Base-by-base conservation (phyloP, 805 yeast species). In the Clavispora vitiphila region DNA sequence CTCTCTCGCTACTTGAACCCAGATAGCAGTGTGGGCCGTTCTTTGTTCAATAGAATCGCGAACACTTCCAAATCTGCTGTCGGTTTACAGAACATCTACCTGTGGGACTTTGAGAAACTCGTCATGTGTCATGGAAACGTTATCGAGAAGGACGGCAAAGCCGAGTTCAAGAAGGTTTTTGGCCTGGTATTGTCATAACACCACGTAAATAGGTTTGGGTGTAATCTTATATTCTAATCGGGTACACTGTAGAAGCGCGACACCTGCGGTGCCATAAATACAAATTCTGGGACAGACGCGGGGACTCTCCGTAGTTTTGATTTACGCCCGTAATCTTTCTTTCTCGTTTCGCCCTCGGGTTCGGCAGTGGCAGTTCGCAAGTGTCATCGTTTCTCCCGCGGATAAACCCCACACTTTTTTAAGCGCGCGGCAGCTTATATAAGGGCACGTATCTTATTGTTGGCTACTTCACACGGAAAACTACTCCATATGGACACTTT, bases 1-100 rank as follows among this genome's bases (percentile, higher is more conserved):
- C 2, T 68, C 5, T 67, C 74, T 1, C 55, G 73, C 38, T 63
- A 56, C 44, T 32, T 72, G 46, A 71, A 74, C 38, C 71, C 79
- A 2, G 58, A 66, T 40, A 61, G 70, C 30, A 48, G 41, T 32
- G 46, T 70, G 20, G 77, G 77, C 1, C 48, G 56, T 10, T 52
- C 37, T 20, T 16, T 51, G 36, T 26, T 72, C 29, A 61, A 55
- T 34, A 54, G 46, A 37, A 41, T 64, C 8, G 55, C 53, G 8
- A 30, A 41, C 14, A 27, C 35, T 11, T 12, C 26, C 12, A 46
- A 43, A 5, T 43, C 50, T 2, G 41, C 41, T 5, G 42, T 26
- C 1, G 61, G 62, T 1, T 50, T 57, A 26, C 42, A 40, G 11
- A 48, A 51, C 8, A 57, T 57, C 22, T 40, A 51, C 39, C 40